Evolutionary conservation across 2,329 filamentous ascomycete genomes (phyloP), one percentile per base, ranked within the genome.

Genomic region (Epichloe sibirici): DNA sequence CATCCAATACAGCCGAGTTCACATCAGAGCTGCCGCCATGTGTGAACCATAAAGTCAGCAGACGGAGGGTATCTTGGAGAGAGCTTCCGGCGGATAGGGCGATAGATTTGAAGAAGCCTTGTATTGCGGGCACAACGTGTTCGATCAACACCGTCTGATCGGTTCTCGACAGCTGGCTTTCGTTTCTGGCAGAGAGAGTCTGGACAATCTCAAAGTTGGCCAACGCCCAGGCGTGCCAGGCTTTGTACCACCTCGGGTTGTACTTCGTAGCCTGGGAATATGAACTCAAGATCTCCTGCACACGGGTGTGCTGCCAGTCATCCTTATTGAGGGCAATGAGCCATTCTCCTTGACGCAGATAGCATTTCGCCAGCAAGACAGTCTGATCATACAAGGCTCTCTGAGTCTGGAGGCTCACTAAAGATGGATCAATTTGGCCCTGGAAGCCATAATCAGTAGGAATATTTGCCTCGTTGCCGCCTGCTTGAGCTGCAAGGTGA

Each of bases 151-250:
- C 79, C 48, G 78, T 77, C 40, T 83, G 79, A 53, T 86, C 85
- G 1, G 64, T 60, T 35, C 64, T 58, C 1, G 63, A 63, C 17
- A 70, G 40, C 45, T 67, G 68, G 40, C 79, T 76, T 57, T 86
- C 86, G 15, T 77, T 77, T 53, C 82, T 78, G 23, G 85, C 77
- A 8, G 84, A 81, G 53, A 93, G 74, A 0, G 86, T 82, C 60
- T 93, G 95, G 39, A 97, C 90, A 53, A 98, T 93, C 69, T 99
- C 91, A 62, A 98, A 99, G 68, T 98, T 99, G 51, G 93, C 91
- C 57, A 98, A 71, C 11, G 93, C 94, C 91, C 93, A 99, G 0
- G 93, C 88, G 69, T 99, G 93, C 93, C 93, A 99, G 7, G 94
- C 93, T 71, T 98, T 99, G 74, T 98, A 98, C 82, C 91, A 98